These are phyloP conservation scores for Carallia brachiata DNA, from an alignment of 345 rosid species.

Conservation along the genomic window DNA sequence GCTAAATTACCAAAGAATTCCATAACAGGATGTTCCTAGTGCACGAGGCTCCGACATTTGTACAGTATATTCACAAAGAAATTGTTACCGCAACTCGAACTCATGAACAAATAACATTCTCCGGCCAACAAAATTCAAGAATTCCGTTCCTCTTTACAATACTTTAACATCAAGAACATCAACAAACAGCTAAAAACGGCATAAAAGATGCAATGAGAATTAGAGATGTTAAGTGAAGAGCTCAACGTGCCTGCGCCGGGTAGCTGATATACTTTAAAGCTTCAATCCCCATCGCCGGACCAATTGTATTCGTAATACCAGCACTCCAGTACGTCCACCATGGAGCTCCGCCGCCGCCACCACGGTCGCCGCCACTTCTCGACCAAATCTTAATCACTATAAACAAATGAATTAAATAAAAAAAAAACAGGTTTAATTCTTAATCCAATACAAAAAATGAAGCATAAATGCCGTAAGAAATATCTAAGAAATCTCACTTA, in stretches of 20 bases:
- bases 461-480: no score
- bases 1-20: no score
- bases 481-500: slow-evolving; percentile 52
- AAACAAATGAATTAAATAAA: neutral
- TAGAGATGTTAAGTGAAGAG: neutral
- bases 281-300: slow-evolving; percentile 98
- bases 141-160: no score
- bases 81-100: no score
- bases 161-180: neutral
- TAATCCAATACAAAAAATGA: no score
- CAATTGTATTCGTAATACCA: slow-evolving; percentile 93
- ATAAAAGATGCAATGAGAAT: neutral
- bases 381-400: slow-evolving; percentile 96
- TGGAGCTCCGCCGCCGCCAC: slow-evolving; percentile 80
- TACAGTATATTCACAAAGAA: no score
- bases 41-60: no score
- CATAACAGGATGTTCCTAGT: no score
- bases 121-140: no score
- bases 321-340: slow-evolving; percentile 98
- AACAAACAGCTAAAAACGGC: neutral
- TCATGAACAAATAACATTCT: no score
- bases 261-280: slow-evolving; percentile 95
- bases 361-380: slow-evolving; percentile 45
- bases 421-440: no score
- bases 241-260: slow-evolving; percentile 80